Conservation (phyloP, 2,329 filamentous ascomycete genomes). For the Ilyonectria sp. region DNA sequence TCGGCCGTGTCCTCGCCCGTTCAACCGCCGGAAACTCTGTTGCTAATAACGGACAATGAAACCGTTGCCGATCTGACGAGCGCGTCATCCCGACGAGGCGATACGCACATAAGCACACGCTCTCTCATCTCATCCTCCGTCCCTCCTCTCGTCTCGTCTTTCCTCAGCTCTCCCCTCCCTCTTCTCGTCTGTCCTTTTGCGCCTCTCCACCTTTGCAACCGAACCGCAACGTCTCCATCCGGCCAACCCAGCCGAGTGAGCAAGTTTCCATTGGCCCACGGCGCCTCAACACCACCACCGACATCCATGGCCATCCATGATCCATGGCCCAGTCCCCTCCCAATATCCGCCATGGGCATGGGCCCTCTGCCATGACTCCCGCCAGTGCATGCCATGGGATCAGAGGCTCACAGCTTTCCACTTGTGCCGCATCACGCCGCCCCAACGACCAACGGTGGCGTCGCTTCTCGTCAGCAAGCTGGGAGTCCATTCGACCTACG, state of each 20-base stretch:
- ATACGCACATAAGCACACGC: not conserved
- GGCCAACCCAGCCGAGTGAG: slow-evolving; percentile 53
- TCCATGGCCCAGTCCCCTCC: slow-evolving; percentile 24
- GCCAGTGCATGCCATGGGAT: not conserved
- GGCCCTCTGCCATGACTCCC: slow-evolving; percentile 7
- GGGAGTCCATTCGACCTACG: not conserved
- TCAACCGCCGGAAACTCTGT: slow-evolving; percentile 21
- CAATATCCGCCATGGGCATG: slow-evolving; percentile 30
- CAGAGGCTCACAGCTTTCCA: slow-evolving; percentile 2
- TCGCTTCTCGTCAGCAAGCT: slow-evolving; percentile 6
- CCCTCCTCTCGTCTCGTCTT: slow-evolving; percentile 6
- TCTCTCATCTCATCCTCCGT: not conserved
- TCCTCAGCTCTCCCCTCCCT: slow-evolving; percentile 6
- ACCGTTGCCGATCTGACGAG: slow-evolving; percentile 3
- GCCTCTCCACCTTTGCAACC: slow-evolving; percentile 26
- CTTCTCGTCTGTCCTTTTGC: slow-evolving; percentile 21
- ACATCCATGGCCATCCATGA: slow-evolving; percentile 28
- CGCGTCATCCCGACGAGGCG: not conserved
- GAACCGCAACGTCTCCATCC: slow-evolving; percentile 39
- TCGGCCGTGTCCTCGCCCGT: slow-evolving; percentile 26
- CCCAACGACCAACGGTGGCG: not conserved
- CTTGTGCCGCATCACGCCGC: not conserved
- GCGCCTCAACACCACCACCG: slow-evolving; percentile 43
- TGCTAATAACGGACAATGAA: not conserved
- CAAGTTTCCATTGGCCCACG: slow-evolving; percentile 63